Conservation (phyloP, 768 basidiomycete genomes). For the Paxillus rubicundulus region DNA sequence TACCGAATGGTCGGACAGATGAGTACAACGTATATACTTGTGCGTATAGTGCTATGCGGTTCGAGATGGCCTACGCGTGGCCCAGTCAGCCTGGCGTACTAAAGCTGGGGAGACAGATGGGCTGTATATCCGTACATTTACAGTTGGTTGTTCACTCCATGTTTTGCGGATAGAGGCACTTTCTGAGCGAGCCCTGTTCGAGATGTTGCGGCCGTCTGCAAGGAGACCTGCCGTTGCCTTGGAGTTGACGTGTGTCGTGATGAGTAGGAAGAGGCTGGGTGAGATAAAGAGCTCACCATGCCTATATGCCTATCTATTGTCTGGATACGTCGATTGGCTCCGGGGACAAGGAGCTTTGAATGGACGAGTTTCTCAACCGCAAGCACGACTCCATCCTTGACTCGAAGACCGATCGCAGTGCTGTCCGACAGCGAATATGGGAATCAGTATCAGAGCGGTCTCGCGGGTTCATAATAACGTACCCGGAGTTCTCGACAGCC, state of each 20-base stretch:
- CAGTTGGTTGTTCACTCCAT: conserved; percentile 70
- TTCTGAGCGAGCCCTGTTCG: conserved; percentile 83
- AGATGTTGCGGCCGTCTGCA: conserved; percentile 89
- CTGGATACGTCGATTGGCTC: conserved; percentile 89
- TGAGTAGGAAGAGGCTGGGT: background rate
- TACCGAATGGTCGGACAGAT: conserved; percentile 95
- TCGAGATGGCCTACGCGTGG: conserved; percentile 50
- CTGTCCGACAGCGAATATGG: conserved; percentile 38
- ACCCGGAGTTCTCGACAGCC: conserved; percentile 99
- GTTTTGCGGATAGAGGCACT: conserved; percentile 67
- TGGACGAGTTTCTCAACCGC: conserved; percentile 98
- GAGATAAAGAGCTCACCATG: conserved; percentile 50
- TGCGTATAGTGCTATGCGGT: conserved; percentile 84
- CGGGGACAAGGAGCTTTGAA: conserved; percentile 92
- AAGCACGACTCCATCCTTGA: conserved; percentile 91
- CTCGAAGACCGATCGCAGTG: conserved; percentile 93
- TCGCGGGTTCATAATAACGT: conserved; percentile 17
- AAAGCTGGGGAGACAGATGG: background rate
- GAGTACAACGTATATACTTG: conserved; percentile 98
- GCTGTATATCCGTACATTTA: conserved; percentile 57
- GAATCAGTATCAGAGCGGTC: background rate
- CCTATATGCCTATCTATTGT: conserved; percentile 93
- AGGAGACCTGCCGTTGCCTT: conserved; percentile 92
- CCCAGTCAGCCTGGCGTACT: background rate
- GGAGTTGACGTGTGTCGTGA: conserved; percentile 1